Evolutionary conservation across 805 yeast genomes (phyloP).

Genomic region (Candida pseudofarinosa): DNA sequence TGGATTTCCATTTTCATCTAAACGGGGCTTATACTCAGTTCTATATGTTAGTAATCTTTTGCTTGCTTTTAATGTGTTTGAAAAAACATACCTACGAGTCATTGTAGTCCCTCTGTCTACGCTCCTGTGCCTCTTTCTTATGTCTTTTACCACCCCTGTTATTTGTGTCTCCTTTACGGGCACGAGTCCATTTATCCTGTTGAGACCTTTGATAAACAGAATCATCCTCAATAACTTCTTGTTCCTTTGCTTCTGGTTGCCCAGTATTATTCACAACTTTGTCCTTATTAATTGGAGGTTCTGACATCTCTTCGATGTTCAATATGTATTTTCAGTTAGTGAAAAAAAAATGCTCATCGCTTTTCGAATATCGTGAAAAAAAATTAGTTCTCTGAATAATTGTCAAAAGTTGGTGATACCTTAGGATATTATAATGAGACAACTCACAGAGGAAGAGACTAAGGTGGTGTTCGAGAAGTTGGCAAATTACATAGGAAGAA

Average conservation of each 20-base stretch:
- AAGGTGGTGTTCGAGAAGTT: constrained; percentile 92
- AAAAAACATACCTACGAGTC: constrained; percentile 57
- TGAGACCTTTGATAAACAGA: constrained; percentile 40
- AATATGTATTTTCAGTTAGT: neutral
- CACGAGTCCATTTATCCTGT: constrained; percentile 27
- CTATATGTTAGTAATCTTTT: constrained; percentile 1
- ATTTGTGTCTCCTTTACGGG: constrained; percentile 17
- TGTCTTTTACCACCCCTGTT: constrained; percentile 17
- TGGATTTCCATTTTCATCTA: constrained; percentile 64
- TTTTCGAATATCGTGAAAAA: constrained; percentile 2
- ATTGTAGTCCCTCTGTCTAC: constrained; percentile 29
- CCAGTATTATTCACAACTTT: neutral
- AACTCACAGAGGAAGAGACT: constrained; percentile 94
- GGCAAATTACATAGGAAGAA: constrained; percentile 95
- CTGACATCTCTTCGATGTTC: constrained; percentile 5
- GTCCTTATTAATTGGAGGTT: constrained; percentile 4
- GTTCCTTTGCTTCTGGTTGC: neutral
- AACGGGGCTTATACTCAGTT: constrained; percentile 36
- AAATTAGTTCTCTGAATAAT: constrained; percentile 4
- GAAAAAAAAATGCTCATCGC: constrained; percentile 6
- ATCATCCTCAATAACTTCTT: constrained; percentile 33
- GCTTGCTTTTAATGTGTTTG: no score
- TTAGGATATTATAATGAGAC: constrained; percentile 60
- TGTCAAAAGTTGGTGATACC: neutral
- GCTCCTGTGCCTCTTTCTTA: constrained; percentile 16